Evolutionary conservation across 1,284 basidiomycete genomes (phyloP).

Genomic region (Melampsora abietis-canadensis): DNA sequence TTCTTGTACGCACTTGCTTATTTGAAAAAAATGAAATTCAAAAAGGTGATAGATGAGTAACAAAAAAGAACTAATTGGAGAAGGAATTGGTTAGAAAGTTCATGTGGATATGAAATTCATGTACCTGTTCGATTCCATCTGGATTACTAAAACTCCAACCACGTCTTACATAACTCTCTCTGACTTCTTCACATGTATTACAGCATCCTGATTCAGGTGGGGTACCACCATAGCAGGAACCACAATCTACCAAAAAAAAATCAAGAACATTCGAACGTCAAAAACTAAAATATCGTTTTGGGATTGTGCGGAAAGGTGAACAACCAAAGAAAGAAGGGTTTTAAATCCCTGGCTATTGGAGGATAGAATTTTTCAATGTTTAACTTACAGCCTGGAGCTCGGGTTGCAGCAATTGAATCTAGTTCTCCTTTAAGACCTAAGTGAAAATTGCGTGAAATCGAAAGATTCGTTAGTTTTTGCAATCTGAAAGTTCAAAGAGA

Average conservation of each 20-base stretch:
- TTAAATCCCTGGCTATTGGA: constrained; percentile 53
- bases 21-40: background rate
- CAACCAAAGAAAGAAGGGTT: constrained; percentile 62
- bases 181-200: constrained; percentile 92
- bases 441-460: background rate
- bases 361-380: constrained; percentile 57
- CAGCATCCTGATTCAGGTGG: constrained; percentile 77
- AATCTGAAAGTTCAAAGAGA: constrained; percentile 54
- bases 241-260: constrained; percentile 59
- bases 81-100: too few relatives aligned
- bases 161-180: constrained; percentile 79
- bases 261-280: constrained; percentile 82
- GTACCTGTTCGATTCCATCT: constrained; percentile 83
- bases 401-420: constrained; percentile 19
- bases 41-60: too few relatives aligned
- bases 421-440: constrained; percentile 39
- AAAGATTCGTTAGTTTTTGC: background rate
- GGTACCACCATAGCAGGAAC: constrained; percentile 92
- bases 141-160: constrained; percentile 95
- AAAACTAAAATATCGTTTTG: constrained; percentile 45
- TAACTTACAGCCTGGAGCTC: constrained; percentile 47
- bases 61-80: too few relatives aligned
- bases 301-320: background rate
- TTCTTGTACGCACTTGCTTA: constrained; percentile 76
- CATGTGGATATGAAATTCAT: constrained; percentile 47